phyloP scores from a whole-genome alignment of 2,329 filamentous ascomycete genomes.

The Microsporum canis region DNA sequence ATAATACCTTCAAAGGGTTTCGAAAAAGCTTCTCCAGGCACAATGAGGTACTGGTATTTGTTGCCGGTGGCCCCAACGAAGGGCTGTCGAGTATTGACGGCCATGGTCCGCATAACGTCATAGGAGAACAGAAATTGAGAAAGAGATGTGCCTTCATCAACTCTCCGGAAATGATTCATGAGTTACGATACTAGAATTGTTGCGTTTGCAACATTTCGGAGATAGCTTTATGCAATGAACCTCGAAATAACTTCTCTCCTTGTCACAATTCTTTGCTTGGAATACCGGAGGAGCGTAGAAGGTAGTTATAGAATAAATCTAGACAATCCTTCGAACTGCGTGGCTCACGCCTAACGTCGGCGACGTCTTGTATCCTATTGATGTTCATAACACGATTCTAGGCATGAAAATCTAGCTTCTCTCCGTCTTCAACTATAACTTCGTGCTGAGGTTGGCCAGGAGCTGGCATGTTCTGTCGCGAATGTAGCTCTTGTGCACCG shows the following conservation, averaged over 20 bases:
- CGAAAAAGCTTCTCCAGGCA: background rate
- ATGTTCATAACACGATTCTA: too few species aligned
- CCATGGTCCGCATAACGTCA: background rate
- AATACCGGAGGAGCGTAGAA: background rate
- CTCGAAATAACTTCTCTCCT: background rate
- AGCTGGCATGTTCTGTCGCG: constrained; percentile 11
- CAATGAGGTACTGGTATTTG: background rate
- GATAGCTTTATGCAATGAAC: background rate
- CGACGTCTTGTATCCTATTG: too few species aligned
- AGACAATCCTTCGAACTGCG: too few species aligned
- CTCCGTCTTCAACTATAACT: too few species aligned
- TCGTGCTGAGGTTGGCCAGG: too few species aligned
- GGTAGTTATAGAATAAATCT: too few species aligned
- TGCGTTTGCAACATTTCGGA: background rate
- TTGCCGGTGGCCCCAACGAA: constrained; percentile 1
- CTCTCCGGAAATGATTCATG: constrained; percentile 3
- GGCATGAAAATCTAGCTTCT: background rate
- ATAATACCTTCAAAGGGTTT: constrained; percentile 3
- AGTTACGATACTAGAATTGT: constrained; percentile 4
- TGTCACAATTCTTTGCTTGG: background rate
- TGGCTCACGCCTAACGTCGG: too few species aligned
- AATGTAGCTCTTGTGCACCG: constrained; percentile 19
- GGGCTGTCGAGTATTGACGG: constrained; percentile 6
- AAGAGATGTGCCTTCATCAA: constrained; percentile 6
- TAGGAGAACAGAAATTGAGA: constrained; percentile 4